These are phyloP conservation scores for Aureobasidium sp. DNA, from an alignment of 2,329 filamentous ascomycete species.

Conservation along the genomic window DNA sequence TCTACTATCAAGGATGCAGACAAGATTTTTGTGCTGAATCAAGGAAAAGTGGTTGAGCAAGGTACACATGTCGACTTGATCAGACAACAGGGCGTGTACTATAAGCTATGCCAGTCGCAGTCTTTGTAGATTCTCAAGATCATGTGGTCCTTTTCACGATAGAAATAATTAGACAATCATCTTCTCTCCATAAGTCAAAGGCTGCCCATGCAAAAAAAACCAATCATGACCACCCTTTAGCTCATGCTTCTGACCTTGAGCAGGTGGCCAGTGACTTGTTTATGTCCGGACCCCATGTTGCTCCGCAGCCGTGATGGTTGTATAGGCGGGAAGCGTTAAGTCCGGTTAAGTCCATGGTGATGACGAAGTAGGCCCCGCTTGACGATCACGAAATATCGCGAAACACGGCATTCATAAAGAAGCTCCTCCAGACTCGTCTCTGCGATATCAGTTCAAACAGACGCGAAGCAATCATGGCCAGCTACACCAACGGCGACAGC, in stretches of 20 bases:
- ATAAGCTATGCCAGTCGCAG: background rate
- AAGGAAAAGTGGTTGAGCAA: slow-evolving; percentile 41
- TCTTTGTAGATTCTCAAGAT: background rate
- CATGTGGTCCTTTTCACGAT: too few relatives aligned
- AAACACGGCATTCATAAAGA: background rate
- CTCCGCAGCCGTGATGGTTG: background rate
- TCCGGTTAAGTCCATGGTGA: slow-evolving; percentile 10
- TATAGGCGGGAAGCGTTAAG: too few relatives aligned
- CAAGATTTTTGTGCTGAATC: slow-evolving; percentile 42
- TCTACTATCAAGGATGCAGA: slow-evolving; percentile 37
- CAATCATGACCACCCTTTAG: too few relatives aligned
- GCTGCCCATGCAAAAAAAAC: too few relatives aligned
- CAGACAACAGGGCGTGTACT: slow-evolving; percentile 25
- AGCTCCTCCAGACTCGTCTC: background rate
- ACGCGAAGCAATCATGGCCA: background rate
- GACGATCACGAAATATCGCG: slow-evolving; percentile 2
- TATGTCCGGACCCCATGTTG: background rate
- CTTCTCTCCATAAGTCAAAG: too few relatives aligned
- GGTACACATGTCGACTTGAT: slow-evolving; percentile 45
- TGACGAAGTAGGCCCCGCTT: slow-evolving; percentile 1
- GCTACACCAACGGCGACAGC: slow-evolving; percentile 20
- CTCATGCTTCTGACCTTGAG: too few relatives aligned
- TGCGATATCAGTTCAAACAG: background rate
- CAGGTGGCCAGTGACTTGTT: too few relatives aligned
- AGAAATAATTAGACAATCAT: background rate